These are phyloP conservation scores for Gilbertella persicaria DNA, from an alignment of 371 early-diverging fungal species.

Conservation along the genomic window DNA sequence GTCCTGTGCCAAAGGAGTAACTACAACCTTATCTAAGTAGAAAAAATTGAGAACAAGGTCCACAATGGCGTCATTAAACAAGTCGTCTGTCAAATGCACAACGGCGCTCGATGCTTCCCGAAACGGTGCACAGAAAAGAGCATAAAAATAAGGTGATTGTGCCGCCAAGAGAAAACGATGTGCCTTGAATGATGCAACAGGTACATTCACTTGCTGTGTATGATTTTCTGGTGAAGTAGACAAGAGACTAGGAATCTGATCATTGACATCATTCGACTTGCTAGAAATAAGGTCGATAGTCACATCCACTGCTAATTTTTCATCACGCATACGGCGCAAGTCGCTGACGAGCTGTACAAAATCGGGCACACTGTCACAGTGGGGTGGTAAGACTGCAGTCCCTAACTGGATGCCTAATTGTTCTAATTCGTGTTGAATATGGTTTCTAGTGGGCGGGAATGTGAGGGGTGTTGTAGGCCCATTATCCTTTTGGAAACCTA, in stretches of 20 bases:
- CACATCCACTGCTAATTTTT: conserved; percentile 31
- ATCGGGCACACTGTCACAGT: conserved; percentile 16
- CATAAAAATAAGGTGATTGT: conserved; percentile 45
- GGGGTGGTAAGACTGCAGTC: conserved; percentile 18
- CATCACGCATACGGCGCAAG: conserved; percentile 27
- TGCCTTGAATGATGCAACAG: conserved; percentile 24
- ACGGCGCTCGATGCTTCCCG: conserved; percentile 14
- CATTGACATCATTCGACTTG: conserved; percentile 2
- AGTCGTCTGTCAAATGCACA: conserved; percentile 15
- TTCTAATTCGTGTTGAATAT: conserved; percentile 10
- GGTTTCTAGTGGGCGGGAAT: neutral
- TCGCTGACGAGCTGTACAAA: conserved; percentile 29
- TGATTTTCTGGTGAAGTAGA: conserved; percentile 13
- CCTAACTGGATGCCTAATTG: conserved; percentile 16
- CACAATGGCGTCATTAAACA: conserved; percentile 21
- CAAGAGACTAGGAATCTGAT: conserved; percentile 1
- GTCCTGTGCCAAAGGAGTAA: conserved; percentile 7
- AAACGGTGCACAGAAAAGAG: conserved; percentile 35
- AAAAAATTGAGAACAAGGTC: conserved; percentile 12
- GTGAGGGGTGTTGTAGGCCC: neutral
- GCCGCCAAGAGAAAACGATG: conserved; percentile 48
- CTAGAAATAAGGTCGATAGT: conserved; percentile 24
- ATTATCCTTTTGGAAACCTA: too few species aligned
- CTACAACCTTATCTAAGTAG: conserved; percentile 19
- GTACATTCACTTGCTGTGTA: conserved; percentile 4